phyloP scores from a whole-genome alignment of 192 early-diverging fungal genomes.

The Podila clonocystis region DNA sequence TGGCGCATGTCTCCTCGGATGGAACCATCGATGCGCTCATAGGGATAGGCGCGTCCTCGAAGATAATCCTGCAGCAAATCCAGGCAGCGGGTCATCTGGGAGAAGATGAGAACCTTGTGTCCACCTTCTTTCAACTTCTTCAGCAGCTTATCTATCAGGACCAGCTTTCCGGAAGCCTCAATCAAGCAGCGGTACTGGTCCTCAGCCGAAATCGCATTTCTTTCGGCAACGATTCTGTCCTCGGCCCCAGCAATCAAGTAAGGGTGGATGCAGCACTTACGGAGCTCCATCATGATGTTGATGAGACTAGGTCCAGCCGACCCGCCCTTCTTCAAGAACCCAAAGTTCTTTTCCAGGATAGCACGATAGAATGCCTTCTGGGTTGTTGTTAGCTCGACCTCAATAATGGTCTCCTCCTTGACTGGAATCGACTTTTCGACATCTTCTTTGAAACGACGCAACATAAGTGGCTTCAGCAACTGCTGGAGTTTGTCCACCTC shows the following conservation, averaged over 20 bases:
- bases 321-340: constrained; percentile 82
- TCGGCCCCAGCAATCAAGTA: constrained; percentile 84
- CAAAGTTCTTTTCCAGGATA: constrained; percentile 86
- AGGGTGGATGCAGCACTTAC: constrained; percentile 93
- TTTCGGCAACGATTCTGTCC: constrained; percentile 82
- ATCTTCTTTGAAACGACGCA: constrained; percentile 90
- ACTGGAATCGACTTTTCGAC: constrained; percentile 90
- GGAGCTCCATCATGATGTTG: constrained; percentile 91
- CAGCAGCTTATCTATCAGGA: constrained; percentile 85
- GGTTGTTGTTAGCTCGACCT: constrained; percentile 85
- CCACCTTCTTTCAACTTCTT: constrained; percentile 78
- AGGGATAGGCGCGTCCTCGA: constrained; percentile 74
- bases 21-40: constrained; percentile 86
- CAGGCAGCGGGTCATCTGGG: constrained; percentile 86
- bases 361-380: constrained; percentile 92
- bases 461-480: constrained; percentile 86
- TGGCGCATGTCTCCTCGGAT: constrained; percentile 85
- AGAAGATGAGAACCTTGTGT: constrained; percentile 91
- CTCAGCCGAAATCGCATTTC: constrained; percentile 62
- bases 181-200: constrained; percentile 78
- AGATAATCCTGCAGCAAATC: constrained; percentile 89
- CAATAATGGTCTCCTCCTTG: constrained; percentile 93
- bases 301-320: constrained; percentile 67
- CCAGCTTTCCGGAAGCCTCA: constrained; percentile 86
- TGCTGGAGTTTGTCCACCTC: constrained; percentile 85